Evolutionary conservation across 768 basidiomycete genomes (phyloP), one percentile per base, ranked within the genome.

Genomic region (Megacollybia marginata): DNA sequence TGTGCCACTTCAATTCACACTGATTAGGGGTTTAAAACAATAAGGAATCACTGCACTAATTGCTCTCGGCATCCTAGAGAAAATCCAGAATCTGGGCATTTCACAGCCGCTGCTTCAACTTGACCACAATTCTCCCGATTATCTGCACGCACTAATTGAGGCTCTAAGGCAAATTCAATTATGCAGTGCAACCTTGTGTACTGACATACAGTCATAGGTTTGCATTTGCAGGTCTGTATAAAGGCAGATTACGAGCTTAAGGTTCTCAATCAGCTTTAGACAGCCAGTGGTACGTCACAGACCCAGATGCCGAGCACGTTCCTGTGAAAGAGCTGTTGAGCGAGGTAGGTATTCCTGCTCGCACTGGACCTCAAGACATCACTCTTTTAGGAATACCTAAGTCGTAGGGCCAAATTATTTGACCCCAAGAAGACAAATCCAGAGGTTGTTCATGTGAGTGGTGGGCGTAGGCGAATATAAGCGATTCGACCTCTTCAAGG

Each of bases 51-150:
- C 94, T 5, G 91, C 96, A 0, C 75, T 98, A 8, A 69, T 99
- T 31, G 92, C 94, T 11, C 77, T 98, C 18, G 96, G 96, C 2
- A 91, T 99, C 52, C 70, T 99, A 45, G 95, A 98, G 57, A 80
- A 75, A 23, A 75, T 97, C 13, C 88, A 95, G 66, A 79, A 74
- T 52, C 80, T 85, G 59, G 82, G 83, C 1, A 78, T 81, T 46
- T 76, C 80, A 44, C 75, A 73, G 50, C 77, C 91, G 11, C 66
- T 97, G 5, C 63, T 81, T 18, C 80, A 92, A 53, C 75, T 92
- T 72, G 88, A 92, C 49, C 92, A 96, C 65, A 96, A 96, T 59
- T 94, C 92, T 0, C 71, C 84, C 0, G 83, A 88, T 55, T 99
- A 96, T 64, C 71, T 95, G 3, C 96, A 99, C 59, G 70, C 80